Percentiles rank a stretch among this genome's conserved stretches.
Conservation (phyloP, 352 stramenopile genomes). For the Phytophthora tubulina region DNA sequence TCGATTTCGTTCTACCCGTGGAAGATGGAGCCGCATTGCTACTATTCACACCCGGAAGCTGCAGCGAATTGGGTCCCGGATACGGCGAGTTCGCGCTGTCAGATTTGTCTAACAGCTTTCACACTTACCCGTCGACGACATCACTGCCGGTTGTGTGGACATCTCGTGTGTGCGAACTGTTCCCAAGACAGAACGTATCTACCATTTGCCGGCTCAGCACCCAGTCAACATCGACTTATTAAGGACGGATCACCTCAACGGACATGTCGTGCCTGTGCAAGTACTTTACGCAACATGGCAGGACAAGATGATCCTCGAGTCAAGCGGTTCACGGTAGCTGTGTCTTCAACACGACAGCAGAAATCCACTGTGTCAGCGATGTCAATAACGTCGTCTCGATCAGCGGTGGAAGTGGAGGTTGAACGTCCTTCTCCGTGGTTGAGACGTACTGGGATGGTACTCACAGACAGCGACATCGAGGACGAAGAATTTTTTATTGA, state of each 20-base stretch:
- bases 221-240: constrained; percentile 71
- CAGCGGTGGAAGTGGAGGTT: constrained; percentile 40
- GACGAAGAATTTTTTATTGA: constrained; percentile 43
- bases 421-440: constrained; percentile 47
- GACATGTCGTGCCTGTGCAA: constrained; percentile 74
- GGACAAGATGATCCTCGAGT: constrained; percentile 66
- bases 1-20: constrained; percentile 84
- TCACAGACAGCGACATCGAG: constrained; percentile 37
- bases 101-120: constrained; percentile 67
- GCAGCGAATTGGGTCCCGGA: constrained; percentile 81
- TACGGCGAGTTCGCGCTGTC: constrained; percentile 68
- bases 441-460: constrained; percentile 30
- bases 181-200: constrained; percentile 76
- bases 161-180: constrained; percentile 78
- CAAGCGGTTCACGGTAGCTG: constrained; percentile 57
- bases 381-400: constrained; percentile 17
- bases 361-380: constrained; percentile 23
- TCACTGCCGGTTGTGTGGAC: constrained; percentile 84
- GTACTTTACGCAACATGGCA: constrained; percentile 70
- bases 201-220: constrained; percentile 54
- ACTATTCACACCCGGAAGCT: constrained; percentile 76
- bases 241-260: constrained; percentile 77
- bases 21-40: constrained; percentile 73
- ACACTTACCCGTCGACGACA: constrained; percentile 79
- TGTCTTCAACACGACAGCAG: constrained; percentile 19